These are phyloP conservation scores for Apophysomyces ossiformis DNA, from an alignment of 371 early-diverging fungal species.

Conservation along the genomic window DNA sequence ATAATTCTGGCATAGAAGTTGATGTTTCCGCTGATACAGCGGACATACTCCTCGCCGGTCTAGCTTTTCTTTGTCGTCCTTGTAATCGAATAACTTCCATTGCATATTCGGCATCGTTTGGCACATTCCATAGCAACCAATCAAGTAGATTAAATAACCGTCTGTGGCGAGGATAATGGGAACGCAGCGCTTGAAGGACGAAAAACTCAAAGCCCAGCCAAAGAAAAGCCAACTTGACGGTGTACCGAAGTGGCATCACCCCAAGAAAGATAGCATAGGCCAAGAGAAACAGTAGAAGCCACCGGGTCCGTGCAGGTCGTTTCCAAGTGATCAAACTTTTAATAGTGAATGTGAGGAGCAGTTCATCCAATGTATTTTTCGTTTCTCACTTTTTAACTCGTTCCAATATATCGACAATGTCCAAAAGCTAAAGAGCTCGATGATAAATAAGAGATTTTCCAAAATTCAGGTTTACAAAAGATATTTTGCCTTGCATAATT, in stretches of 20 bases:
- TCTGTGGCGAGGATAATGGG: slow-evolving; percentile 48
- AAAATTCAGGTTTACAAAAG: background rate
- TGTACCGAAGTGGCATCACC: slow-evolving; percentile 27
- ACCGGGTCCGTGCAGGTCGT: slow-evolving; percentile 38
- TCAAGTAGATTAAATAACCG: slow-evolving; percentile 50
- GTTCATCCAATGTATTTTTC: background rate
- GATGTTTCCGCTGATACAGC: slow-evolving; percentile 16
- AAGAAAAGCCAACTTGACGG: slow-evolving; percentile 28
- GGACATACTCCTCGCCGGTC: slow-evolving; percentile 16
- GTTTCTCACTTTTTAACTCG: slow-evolving; percentile 40
- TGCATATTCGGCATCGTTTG: slow-evolving; percentile 53
- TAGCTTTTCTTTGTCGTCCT: slow-evolving; percentile 7
- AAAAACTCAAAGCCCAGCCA: slow-evolving; percentile 51
- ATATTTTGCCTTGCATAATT: background rate
- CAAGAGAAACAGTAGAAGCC: slow-evolving; percentile 20
- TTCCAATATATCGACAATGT: slow-evolving; percentile 43
- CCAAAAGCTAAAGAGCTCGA: slow-evolving; percentile 24
- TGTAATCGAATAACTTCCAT: slow-evolving; percentile 43
- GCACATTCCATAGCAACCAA: slow-evolving; percentile 50
- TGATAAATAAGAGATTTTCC: background rate
- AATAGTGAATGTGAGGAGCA: background rate
- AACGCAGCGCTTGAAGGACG: slow-evolving; percentile 44
- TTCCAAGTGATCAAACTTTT: slow-evolving; percentile 47
- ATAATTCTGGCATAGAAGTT: slow-evolving; percentile 27
- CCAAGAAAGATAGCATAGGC: slow-evolving; percentile 17